A percentile compares a stretch with the other conserved stretches of the same genome.
phyloP scores from a whole-genome alignment of 2,329 filamentous ascomycete species.

The Fusarium sp. region DNA sequence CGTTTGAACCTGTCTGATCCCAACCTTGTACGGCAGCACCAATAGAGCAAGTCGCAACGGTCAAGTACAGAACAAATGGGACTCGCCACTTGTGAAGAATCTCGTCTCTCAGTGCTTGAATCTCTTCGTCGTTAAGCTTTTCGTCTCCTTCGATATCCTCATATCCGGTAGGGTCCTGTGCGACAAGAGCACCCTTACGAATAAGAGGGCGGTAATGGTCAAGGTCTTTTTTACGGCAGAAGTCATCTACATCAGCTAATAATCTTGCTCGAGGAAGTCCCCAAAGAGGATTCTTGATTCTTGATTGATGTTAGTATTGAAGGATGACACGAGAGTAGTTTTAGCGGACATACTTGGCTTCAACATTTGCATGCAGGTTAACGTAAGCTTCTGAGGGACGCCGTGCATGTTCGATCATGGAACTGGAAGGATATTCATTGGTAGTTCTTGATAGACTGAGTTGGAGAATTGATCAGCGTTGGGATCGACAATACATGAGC shows the following conservation, averaged over 20 bases:
- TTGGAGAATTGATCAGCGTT: slow-evolving; percentile 32
- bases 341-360: slow-evolving; percentile 57
- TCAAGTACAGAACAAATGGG: slow-evolving; percentile 71
- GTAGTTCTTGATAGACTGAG: slow-evolving; percentile 41
- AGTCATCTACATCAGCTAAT: slow-evolving; percentile 68
- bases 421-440: slow-evolving; percentile 47
- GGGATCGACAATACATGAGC: background rate
- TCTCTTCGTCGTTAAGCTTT: slow-evolving; percentile 70
- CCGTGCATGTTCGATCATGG: slow-evolving; percentile 54
- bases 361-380: slow-evolving; percentile 60
- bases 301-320: slow-evolving; percentile 39
- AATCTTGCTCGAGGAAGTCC: slow-evolving; percentile 65
- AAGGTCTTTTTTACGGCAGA: slow-evolving; percentile 70
- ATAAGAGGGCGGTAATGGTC: slow-evolving; percentile 69
- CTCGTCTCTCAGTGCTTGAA: slow-evolving; percentile 70
- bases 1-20: slow-evolving; percentile 74
- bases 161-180: slow-evolving; percentile 73
- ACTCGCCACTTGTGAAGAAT: slow-evolving; percentile 75
- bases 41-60: slow-evolving; percentile 75
- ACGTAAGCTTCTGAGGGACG: slow-evolving; percentile 50
- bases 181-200: slow-evolving; percentile 77
- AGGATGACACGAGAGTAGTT: background rate
- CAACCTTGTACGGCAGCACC: slow-evolving; percentile 78
- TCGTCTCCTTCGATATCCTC: slow-evolving; percentile 69
- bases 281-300: slow-evolving; percentile 62